phyloP scores from a whole-genome alignment of 1,284 basidiomycete genomes.

The Moesziomyces aphidis region DNA sequence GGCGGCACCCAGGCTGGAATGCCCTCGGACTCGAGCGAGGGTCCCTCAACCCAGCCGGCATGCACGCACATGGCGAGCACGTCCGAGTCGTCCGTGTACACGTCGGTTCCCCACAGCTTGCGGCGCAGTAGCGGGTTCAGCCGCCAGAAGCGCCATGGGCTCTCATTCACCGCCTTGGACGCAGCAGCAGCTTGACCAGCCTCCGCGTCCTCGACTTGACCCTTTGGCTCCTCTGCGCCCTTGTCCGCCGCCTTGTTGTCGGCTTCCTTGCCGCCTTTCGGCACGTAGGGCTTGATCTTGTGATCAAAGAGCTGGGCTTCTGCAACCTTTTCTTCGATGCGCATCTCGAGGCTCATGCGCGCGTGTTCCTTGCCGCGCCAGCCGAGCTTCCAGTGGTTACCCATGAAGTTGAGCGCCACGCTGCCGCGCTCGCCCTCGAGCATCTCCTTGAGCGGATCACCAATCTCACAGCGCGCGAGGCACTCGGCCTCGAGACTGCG shows the following conservation, averaged over 20 bases:
- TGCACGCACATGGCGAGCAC: slow-evolving; percentile 72
- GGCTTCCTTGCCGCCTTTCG: slow-evolving; percentile 2
- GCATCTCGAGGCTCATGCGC: slow-evolving; percentile 55
- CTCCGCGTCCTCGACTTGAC: slow-evolving; percentile 3
- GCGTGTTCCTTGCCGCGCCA: slow-evolving; percentile 64
- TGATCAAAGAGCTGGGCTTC: slow-evolving; percentile 36
- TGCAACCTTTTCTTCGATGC: slow-evolving; percentile 39
- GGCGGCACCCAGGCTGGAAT: slow-evolving; percentile 57
- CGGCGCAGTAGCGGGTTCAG: slow-evolving; percentile 59
- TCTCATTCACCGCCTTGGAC: background rate
- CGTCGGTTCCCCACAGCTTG: slow-evolving; percentile 73
- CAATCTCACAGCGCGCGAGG: slow-evolving; percentile 25
- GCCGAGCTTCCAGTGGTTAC: slow-evolving; percentile 58
- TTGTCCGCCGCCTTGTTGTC: slow-evolving; percentile 1
- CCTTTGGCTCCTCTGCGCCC: background rate
- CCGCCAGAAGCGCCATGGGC: slow-evolving; percentile 60
- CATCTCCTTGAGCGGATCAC: slow-evolving; percentile 31
- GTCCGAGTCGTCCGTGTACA: slow-evolving; percentile 75
- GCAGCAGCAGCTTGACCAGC: background rate
- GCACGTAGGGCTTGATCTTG: slow-evolving; percentile 2
- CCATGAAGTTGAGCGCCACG: slow-evolving; percentile 22
- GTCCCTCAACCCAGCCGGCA: slow-evolving; percentile 71
- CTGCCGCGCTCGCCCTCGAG: slow-evolving; percentile 27
- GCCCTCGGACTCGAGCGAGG: slow-evolving; percentile 49
- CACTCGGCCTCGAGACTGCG: slow-evolving; percentile 21